These are phyloP conservation scores for Graphiopsis chlorocephala DNA, from an alignment of 2,329 filamentous ascomycete genomes.

Conservation along the genomic window DNA sequence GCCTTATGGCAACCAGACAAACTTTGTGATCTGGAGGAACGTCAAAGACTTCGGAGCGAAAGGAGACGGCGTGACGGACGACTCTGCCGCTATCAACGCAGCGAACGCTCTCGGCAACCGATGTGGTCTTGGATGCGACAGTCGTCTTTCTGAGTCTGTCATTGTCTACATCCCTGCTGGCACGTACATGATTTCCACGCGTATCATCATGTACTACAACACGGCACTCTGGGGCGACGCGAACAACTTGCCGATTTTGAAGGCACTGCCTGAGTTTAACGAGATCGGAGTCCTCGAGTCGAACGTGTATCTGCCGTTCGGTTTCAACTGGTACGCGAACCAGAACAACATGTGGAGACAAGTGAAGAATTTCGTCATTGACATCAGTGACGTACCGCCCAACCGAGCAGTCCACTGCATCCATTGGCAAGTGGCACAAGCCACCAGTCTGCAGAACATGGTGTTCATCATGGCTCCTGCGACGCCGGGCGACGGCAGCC, in stretches of 20 bases:
- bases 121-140: constrained; percentile 61
- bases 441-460: constrained; percentile 58
- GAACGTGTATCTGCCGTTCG: constrained; percentile 34
- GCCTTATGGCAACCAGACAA: constrained; percentile 37
- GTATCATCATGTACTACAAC: constrained; percentile 85
- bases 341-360: constrained; percentile 54
- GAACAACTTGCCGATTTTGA: constrained; percentile 62
- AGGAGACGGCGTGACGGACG: constrained; percentile 72
- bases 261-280: constrained; percentile 30
- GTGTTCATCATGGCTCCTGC: constrained; percentile 49
- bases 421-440: constrained; percentile 68
- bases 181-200: constrained; percentile 75
- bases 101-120: constrained; percentile 32
- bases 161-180: constrained; percentile 90
- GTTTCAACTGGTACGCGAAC: constrained; percentile 34
- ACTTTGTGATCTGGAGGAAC: constrained; percentile 49
- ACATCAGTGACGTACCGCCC: constrained; percentile 39
- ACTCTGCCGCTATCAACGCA: constrained; percentile 58
- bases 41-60: constrained; percentile 43
- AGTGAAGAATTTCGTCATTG: constrained; percentile 57
- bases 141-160: constrained; percentile 74
- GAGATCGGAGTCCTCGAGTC: constrained; percentile 34
- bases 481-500: constrained; percentile 28
- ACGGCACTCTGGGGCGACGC: constrained; percentile 89
- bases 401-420: constrained; percentile 46